These are phyloP conservation scores for Haberlea rhodopensis DNA, from an alignment of 257 asterid species.

Conservation along the genomic window DNA sequence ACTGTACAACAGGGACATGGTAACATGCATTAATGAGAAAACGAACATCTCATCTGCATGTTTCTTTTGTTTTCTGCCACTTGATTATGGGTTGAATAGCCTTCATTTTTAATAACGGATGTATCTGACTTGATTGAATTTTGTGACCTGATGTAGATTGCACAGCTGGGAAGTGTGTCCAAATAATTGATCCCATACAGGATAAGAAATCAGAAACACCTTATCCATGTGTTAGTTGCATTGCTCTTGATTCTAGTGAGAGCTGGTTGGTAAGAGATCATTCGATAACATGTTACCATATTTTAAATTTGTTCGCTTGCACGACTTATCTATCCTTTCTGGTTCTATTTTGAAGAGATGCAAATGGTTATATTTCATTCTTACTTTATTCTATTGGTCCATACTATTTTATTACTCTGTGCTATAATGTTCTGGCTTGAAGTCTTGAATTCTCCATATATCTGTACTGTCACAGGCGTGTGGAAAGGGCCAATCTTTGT, in stretches of 20 bases:
- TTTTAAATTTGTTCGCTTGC: conserved; percentile 1
- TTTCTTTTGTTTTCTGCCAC: conserved; percentile 11
- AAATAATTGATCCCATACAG: conserved; percentile 55
- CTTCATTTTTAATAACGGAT: conserved; percentile 14
- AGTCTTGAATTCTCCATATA: conserved; percentile 18
- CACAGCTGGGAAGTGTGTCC: conserved; percentile 85
- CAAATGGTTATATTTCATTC: neutral
- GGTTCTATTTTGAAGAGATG: neutral
- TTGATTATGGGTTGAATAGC: conserved; percentile 12
- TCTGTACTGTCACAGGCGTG: conserved; percentile 52
- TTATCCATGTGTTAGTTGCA: conserved; percentile 66
- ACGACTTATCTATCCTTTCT: neutral
- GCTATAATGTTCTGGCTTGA: conserved; percentile 5
- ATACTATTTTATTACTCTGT: neutral
- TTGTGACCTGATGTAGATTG: conserved; percentile 52
- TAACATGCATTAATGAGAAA: neutral
- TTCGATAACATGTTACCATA: conserved; percentile 4
- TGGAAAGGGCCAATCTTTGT: conserved; percentile 79
- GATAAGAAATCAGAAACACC: conserved; percentile 42
- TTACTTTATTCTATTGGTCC: neutral
- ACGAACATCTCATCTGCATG: conserved; percentile 11
- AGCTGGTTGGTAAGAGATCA: conserved; percentile 90
- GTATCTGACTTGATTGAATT: conserved; percentile 28
- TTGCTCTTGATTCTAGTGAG: conserved; percentile 88
- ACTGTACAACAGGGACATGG: conserved; percentile 10